Conservation (phyloP, 805 yeast species). For the Yamadazyma olivae region DNA sequence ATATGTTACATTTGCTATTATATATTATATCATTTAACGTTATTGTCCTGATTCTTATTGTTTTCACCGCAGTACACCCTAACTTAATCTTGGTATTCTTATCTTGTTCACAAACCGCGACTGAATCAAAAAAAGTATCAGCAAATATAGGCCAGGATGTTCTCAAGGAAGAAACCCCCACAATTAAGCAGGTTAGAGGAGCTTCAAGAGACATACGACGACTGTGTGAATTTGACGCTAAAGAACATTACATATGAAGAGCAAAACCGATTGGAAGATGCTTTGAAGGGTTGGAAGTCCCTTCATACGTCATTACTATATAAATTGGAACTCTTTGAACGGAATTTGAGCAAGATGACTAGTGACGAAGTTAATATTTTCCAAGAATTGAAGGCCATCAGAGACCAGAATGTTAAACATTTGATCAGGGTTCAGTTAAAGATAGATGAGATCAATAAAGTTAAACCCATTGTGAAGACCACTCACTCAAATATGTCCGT, state of each 20-base stretch:
- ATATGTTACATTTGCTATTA: background rate
- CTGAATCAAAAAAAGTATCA: too few relatives aligned
- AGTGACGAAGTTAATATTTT: constrained; percentile 24
- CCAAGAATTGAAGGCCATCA: constrained; percentile 31
- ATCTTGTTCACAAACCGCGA: too few relatives aligned
- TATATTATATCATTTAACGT: too few relatives aligned
- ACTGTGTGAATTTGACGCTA: constrained; percentile 57
- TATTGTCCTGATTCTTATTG: background rate
- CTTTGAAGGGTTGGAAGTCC: constrained; percentile 71
- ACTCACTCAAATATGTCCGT: constrained; percentile 15
- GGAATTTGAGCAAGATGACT: constrained; percentile 25
- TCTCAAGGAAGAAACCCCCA: constrained; percentile 60
- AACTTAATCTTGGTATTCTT: too few relatives aligned
- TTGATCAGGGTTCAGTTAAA: constrained; percentile 38
- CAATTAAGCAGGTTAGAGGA: constrained; percentile 49
- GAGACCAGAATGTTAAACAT: constrained; percentile 44
- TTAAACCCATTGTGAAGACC: constrained; percentile 3
- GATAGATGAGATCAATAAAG: constrained; percentile 34
- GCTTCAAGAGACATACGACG: constrained; percentile 58
- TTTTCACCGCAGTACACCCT: too few relatives aligned
- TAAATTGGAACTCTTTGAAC: constrained; percentile 54
- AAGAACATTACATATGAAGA: constrained; percentile 59
- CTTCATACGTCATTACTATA: constrained; percentile 60
- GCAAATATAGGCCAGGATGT: too few relatives aligned
- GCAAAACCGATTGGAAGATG: constrained; percentile 46